phyloP scores from a whole-genome alignment of 495 filamentous ascomycete genomes.

The Symbiotaphrina buchneri region DNA sequence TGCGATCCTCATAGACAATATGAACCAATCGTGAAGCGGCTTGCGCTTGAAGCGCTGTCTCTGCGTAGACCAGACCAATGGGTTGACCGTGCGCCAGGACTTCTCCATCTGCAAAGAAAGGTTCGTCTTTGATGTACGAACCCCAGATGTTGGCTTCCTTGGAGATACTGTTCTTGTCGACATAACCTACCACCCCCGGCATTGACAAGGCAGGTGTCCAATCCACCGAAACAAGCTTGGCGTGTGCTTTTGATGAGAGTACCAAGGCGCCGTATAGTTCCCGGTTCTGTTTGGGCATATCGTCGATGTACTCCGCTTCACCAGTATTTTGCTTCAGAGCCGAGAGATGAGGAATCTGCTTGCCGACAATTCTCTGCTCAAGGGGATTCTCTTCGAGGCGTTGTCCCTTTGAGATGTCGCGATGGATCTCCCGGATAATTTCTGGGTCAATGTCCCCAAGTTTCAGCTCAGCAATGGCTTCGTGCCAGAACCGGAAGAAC shows the following conservation, averaged over 20 bases:
- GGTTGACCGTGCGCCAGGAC: constrained; percentile 15
- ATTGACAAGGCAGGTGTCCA: constrained; percentile 16
- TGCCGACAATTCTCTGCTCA: constrained; percentile 17
- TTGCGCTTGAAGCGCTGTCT: constrained; percentile 15
- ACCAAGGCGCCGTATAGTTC: constrained; percentile 16
- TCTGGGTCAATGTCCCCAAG: constrained; percentile 23
- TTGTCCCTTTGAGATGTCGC: constrained; percentile 31
- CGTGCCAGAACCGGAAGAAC: constrained; percentile 76
- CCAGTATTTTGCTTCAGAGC: constrained; percentile 19
- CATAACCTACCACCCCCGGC: constrained; percentile 18
- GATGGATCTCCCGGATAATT: constrained; percentile 32
- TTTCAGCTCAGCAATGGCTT: constrained; percentile 14
- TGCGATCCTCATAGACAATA: constrained; percentile 16
- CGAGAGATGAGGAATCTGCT: constrained; percentile 18
- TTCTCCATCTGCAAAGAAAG: constrained; percentile 17
- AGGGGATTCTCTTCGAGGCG: constrained; percentile 23
- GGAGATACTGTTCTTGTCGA: constrained; percentile 16
- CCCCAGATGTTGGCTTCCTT: constrained; percentile 16
- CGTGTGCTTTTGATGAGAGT: constrained; percentile 16
- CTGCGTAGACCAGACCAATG: constrained; percentile 19
- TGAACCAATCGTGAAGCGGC: constrained; percentile 14
- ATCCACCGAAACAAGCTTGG: constrained; percentile 16
- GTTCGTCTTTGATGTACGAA: constrained; percentile 14
- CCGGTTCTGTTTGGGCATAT: constrained; percentile 15
- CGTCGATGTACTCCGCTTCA: constrained; percentile 19